Evolutionary conservation across 2,329 filamentous ascomycete genomes (phyloP), one percentile per base, ranked within the genome.

Genomic region (Colletotrichum sp.): DNA sequence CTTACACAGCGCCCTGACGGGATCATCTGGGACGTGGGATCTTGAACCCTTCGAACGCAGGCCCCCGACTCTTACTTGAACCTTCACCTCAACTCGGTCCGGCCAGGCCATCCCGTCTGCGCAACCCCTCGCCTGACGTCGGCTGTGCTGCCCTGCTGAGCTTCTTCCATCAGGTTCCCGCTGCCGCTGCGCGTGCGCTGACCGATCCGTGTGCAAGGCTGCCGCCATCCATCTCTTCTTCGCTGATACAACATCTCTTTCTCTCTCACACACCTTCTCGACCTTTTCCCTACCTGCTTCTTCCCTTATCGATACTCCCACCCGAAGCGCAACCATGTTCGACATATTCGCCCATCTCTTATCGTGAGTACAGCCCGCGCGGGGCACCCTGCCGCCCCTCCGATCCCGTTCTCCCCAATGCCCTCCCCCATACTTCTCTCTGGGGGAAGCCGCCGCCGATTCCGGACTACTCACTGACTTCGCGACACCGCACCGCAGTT

Each of bases 301-400:
- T 55, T 67, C 64, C 61, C 36, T 61, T 68, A 65, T 66, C 70
- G n/a, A 63, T 34, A 52, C 36, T 32, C 36, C 26, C 10, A 28
- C 34, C 65, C n/a, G 52, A 73, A 74, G 48, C 59, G 65, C 59
- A 73, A 86, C 72, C 85, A 95, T 96, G 94, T 95, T 96, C 82
- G 93, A 94, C 85, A 90, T 95, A 80, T 90, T 96, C 80, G 92
- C 94, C 80, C 94, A 95, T 85, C 88, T 95, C 80, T 87, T 96
- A 84, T 95, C 94, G 94, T 96, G 87, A 87, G 93, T 89, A 79
- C 77, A 60, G 78, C 9, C 16, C 24, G 21, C n/a, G 48, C 48
- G 36, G 28, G 21, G 24, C 28, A 8, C 4, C 30, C 30, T 26
- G 9, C 13, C 61, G 32, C 32, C 43, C n/a, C 30, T 30, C 43